phyloP scores from a whole-genome alignment of 2,329 filamentous ascomycete species.

The Arthrobotrys entomopaga region DNA sequence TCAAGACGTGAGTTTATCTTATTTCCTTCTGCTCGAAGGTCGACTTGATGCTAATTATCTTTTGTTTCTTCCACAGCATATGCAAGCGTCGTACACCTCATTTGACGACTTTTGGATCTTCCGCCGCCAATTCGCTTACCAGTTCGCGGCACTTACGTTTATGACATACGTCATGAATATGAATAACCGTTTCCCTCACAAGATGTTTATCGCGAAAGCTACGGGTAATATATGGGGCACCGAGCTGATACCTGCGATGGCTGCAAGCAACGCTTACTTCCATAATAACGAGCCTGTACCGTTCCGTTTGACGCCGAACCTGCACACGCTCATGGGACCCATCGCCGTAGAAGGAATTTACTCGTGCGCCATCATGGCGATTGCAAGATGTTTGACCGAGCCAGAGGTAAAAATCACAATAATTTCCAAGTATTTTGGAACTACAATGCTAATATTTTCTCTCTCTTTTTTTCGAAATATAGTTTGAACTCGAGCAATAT shows the following conservation, averaged over 20 bases:
- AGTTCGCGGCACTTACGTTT: slow-evolving; percentile 92
- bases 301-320: slow-evolving; percentile 94
- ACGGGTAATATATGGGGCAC: slow-evolving; percentile 96
- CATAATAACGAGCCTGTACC: slow-evolving; percentile 95
- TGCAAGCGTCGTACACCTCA: slow-evolving; percentile 72
- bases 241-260: slow-evolving; percentile 91
- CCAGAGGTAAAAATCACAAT: slow-evolving; percentile 67
- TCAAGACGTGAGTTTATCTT: slow-evolving; percentile 68
- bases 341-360: slow-evolving; percentile 96
- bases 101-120: slow-evolving; percentile 98
- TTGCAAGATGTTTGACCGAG: slow-evolving; percentile 91
- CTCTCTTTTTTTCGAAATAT: no score
- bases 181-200: slow-evolving; percentile 93
- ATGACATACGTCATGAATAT: slow-evolving; percentile 99
- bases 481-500: slow-evolving; percentile 88
- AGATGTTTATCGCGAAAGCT: slow-evolving; percentile 87
- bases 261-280: slow-evolving; percentile 84
- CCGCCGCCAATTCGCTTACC: slow-evolving; percentile 95
- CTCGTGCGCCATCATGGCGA: slow-evolving; percentile 93
- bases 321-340: slow-evolving; percentile 95
- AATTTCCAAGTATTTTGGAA: neutral
- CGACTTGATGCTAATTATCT: slow-evolving; percentile 10
- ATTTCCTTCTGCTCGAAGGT: neutral
- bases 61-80: slow-evolving; percentile 57
- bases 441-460: slow-evolving; percentile 25